Evolutionary conservation across 768 basidiomycete genomes (phyloP).

Genomic region (Gymnopilus dilepis): DNA sequence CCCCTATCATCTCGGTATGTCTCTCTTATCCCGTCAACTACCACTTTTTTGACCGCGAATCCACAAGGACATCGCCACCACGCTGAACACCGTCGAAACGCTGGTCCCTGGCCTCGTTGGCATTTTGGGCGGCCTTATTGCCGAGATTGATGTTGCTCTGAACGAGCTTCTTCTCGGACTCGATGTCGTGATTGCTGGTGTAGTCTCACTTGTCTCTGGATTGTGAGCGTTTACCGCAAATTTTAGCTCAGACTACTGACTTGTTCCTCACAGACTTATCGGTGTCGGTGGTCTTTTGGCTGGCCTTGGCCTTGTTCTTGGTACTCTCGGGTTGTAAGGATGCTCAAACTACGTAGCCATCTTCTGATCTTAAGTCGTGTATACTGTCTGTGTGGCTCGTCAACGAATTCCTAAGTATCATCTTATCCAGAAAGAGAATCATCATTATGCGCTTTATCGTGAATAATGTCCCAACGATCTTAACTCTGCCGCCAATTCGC

Average conservation of each 20-base stretch:
- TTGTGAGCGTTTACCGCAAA: not conserved
- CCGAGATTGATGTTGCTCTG: not conserved
- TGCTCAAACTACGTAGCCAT: too few relatives aligned
- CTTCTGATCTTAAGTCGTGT: too few relatives aligned
- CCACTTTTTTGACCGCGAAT: not conserved
- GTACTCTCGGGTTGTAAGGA: too few relatives aligned
- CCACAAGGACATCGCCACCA: slow-evolving; percentile 8
- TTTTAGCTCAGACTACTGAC: not conserved
- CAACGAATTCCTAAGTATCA: too few relatives aligned
- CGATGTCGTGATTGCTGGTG: not conserved
- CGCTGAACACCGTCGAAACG: not conserved
- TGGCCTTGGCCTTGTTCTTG: too few relatives aligned
- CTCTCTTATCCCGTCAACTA: too few relatives aligned
- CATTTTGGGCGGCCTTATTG: not conserved
- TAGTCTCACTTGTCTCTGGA: not conserved
- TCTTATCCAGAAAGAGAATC: too few relatives aligned
- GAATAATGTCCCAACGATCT: too few relatives aligned
- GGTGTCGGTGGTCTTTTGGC: not conserved
- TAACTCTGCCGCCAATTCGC: too few relatives aligned
- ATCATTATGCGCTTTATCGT: too few relatives aligned
- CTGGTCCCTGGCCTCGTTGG: not conserved
- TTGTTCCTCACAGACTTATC: not conserved
- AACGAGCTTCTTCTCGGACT: not conserved
- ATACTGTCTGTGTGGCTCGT: too few relatives aligned
- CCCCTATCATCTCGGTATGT: slow-evolving; percentile 8